Percentiles rank a stretch among this genome's conserved stretches.
Conservation (phyloP, 805 yeast genomes). For the Saturnispora ahearnii region DNA sequence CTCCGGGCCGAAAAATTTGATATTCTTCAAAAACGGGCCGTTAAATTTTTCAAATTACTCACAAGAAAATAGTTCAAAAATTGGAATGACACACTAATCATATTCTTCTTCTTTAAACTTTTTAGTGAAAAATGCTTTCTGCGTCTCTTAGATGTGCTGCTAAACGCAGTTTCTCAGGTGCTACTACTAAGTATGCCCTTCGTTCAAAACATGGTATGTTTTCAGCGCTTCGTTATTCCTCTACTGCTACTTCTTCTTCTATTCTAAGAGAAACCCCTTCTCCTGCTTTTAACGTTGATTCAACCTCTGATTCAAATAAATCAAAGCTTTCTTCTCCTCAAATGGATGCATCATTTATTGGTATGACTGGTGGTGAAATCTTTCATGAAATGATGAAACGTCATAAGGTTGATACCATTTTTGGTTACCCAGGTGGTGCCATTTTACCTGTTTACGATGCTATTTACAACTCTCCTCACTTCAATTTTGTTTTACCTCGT, state of each 20-base stretch:
- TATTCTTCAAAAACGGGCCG: not conserved
- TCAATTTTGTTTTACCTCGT: slow-evolving; percentile 85
- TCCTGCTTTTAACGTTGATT: slow-evolving; percentile 16
- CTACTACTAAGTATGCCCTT: not conserved
- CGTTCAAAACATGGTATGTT: not conserved
- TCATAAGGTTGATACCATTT: slow-evolving; percentile 90
- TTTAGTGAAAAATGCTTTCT: slow-evolving; percentile 3
- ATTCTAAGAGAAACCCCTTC: slow-evolving; percentile 16
- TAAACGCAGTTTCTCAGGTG: not conserved
- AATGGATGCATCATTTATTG: slow-evolving; percentile 79
- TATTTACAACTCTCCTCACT: slow-evolving; percentile 80
- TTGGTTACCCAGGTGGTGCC: slow-evolving; percentile 99
- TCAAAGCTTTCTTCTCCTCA: slow-evolving; percentile 15
- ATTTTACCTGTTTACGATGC: slow-evolving; percentile 97
- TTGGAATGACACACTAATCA: not conserved
- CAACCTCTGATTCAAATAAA: slow-evolving; percentile 12
- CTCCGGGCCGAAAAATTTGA: not conserved
- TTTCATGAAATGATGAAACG: slow-evolving; percentile 98
- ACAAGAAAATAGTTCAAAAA: not conserved
- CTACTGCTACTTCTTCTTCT: slow-evolving; percentile 4
- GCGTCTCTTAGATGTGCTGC: not conserved
- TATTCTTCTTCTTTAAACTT: not conserved
- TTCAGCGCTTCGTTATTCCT: slow-evolving; percentile 5
- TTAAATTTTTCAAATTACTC: slow-evolving; percentile 2
- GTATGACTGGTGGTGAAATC: slow-evolving; percentile 96